Percentiles rank a stretch among this genome's conserved stretches.
These are phyloP conservation scores for Dactylellina leptospora DNA, from an alignment of 2,329 filamentous ascomycete species.

Conservation along the genomic window DNA sequence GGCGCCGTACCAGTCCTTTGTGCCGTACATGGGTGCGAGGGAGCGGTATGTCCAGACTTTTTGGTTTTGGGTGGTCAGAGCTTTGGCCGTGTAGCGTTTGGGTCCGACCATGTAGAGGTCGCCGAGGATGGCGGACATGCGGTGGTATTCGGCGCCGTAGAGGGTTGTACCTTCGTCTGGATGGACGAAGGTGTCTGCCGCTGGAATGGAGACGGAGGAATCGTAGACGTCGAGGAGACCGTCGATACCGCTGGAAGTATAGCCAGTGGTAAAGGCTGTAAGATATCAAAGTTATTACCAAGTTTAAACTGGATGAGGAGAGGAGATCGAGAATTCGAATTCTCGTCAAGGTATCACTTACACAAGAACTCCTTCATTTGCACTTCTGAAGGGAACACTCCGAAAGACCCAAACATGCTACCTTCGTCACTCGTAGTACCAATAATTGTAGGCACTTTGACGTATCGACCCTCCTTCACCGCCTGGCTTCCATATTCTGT, in stretches of 20 bases:
- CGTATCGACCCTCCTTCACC: conserved; percentile 69
- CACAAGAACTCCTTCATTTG: neutral
- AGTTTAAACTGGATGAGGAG: neutral
- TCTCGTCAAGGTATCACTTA: neutral
- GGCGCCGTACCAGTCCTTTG: conserved; percentile 62
- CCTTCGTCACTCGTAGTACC: conserved; percentile 75
- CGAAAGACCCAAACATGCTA: conserved; percentile 62
- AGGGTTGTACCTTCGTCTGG: conserved; percentile 40
- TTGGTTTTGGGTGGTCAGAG: conserved; percentile 62
- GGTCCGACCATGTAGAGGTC: conserved; percentile 68
- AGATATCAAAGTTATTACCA: neutral
- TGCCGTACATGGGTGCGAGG: conserved; percentile 66
- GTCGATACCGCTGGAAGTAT: neutral
- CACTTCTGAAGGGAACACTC: neutral
- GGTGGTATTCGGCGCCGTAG: conserved; percentile 65
- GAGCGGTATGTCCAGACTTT: conserved; percentile 70
- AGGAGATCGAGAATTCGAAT: neutral
- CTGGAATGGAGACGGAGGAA: conserved; percentile 11
- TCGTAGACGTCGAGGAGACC: conserved; percentile 4
- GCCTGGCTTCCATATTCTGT: conserved; percentile 66
- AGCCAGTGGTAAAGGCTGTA: neutral
- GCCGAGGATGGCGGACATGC: conserved; percentile 67
- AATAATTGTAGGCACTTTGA: conserved; percentile 71
- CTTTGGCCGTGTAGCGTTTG: conserved; percentile 66
- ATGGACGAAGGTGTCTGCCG: neutral